These are phyloP conservation scores for Cyberlindnera bimundalis DNA, from an alignment of 805 yeast genomes.

Conservation along the genomic window DNA sequence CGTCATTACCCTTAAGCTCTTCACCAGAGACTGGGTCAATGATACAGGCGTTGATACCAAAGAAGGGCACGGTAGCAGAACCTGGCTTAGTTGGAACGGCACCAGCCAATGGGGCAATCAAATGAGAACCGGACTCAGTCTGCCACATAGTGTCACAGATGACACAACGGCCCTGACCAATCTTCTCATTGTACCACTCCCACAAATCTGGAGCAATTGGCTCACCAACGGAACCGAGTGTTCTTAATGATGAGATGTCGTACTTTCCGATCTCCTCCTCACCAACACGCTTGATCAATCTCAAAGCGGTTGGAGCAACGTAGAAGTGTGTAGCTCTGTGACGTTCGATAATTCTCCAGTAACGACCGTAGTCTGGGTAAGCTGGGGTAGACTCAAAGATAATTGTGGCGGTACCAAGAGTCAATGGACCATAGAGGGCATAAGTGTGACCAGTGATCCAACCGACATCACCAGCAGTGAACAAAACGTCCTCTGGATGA, in stretches of 20 bases:
- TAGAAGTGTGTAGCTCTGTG: conserved; percentile 75
- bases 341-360: conserved; percentile 72
- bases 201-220: conserved; percentile 84
- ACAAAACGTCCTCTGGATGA: conserved; percentile 67
- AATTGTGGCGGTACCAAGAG: conserved; percentile 72
- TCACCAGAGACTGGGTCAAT: conserved; percentile 73
- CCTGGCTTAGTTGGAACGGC: conserved; percentile 83
- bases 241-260: conserved; percentile 62
- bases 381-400: conserved; percentile 89
- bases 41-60: conserved; percentile 72
- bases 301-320: conserved; percentile 81
- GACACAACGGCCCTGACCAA: conserved; percentile 40
- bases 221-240: conserved; percentile 81
- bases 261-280: conserved; percentile 56
- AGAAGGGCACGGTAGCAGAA: conserved; percentile 79
- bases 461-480: conserved; percentile 89
- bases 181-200: conserved; percentile 78
- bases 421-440: conserved; percentile 76
- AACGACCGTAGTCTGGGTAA: conserved; percentile 75
- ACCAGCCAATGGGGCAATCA: conserved; percentile 74
- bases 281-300: conserved; percentile 75
- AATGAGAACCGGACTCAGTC: conserved; percentile 82
- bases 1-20: conserved; percentile 64
- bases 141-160: conserved; percentile 77
- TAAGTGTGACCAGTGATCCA: conserved; percentile 91